A percentile compares a stretch with the other conserved stretches of the same genome.
These are phyloP conservation scores for Pittosporum tobira DNA, from an alignment of 129 eudicot species.

Conservation along the genomic window DNA sequence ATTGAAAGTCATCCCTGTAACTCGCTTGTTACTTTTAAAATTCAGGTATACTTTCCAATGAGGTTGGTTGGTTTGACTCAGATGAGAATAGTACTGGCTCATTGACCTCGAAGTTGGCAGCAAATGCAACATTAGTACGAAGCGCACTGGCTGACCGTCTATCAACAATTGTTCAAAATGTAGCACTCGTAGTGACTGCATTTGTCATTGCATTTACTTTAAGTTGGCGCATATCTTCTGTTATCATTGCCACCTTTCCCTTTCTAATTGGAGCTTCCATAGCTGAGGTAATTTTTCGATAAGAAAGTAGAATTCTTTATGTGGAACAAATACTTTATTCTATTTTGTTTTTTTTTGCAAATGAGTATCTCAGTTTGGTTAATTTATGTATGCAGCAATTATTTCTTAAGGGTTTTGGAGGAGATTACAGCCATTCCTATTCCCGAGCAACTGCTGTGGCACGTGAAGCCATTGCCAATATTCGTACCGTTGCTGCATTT, in stretches of 20 bases:
- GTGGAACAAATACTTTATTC: no score
- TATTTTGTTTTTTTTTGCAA: no score
- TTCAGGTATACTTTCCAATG: slow-evolving; percentile 65
- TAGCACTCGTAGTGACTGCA: slow-evolving; percentile 54
- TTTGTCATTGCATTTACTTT: slow-evolving; percentile 58
- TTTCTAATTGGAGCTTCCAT: slow-evolving; percentile 60
- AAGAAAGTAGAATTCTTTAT: no score
- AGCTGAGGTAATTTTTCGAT: slow-evolving; percentile 42
- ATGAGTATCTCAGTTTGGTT: neutral
- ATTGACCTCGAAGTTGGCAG: slow-evolving; percentile 62
- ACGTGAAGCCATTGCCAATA: slow-evolving; percentile 71
- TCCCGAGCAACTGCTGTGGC: slow-evolving; percentile 72
- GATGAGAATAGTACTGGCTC: slow-evolving; percentile 73
- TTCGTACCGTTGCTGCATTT: slow-evolving; percentile 75
- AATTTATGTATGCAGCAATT: slow-evolving; percentile 40
- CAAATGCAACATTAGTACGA: slow-evolving; percentile 77
- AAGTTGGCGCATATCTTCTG: slow-evolving; percentile 77
- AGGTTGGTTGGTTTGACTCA: slow-evolving; percentile 75
- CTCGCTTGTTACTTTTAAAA: neutral
- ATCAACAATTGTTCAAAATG: slow-evolving; percentile 66
- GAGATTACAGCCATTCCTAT: slow-evolving; percentile 52
- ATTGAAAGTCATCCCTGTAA: neutral
- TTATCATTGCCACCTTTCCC: slow-evolving; percentile 59
- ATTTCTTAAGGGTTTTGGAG: slow-evolving; percentile 89
- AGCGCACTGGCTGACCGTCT: slow-evolving; percentile 75